Percentiles rank a stretch among this genome's conserved stretches.
phyloP scores from a whole-genome alignment of 2,329 filamentous ascomycete species.

The Magnaporthiopsis incrustans region DNA sequence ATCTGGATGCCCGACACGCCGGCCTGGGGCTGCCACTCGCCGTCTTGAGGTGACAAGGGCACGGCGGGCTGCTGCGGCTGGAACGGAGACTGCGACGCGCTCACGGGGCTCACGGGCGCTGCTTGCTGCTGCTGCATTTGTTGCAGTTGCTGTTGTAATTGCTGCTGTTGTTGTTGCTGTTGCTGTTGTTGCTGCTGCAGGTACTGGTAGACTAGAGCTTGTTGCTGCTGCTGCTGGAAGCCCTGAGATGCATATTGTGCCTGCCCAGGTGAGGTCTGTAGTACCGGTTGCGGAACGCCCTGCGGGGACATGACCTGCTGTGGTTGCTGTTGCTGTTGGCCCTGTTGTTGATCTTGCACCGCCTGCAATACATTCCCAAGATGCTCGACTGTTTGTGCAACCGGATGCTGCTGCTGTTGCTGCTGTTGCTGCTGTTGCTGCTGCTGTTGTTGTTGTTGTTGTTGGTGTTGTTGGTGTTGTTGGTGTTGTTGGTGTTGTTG shows the following conservation, averaged over 20 bases:
- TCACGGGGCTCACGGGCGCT: neutral
- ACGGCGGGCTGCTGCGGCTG: neutral
- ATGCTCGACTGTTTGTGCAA: neutral
- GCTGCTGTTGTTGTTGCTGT: neutral
- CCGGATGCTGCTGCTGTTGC: neutral
- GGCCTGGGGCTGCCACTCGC: neutral
- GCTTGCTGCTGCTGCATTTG: neutral
- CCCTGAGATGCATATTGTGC: neutral
- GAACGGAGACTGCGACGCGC: neutral
- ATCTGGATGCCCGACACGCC: neutral
- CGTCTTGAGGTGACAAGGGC: neutral
- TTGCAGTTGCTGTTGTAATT: neutral
- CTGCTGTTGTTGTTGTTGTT: neutral
- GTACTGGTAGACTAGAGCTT: neutral
- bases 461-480: too few species aligned
- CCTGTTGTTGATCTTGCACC: neutral
- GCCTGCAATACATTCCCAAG: neutral
- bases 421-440: neutral
- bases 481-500: neutral
- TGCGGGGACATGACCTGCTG: neutral
- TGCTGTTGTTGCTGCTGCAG: neutral
- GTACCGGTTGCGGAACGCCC: neutral
- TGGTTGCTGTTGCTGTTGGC: conserved; percentile 1
- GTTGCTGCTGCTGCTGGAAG: neutral
- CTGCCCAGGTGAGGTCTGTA: neutral